Base-by-base conservation (phyloP, 352 stramenopile genomes). In the Phytophthora constricta region DNA sequence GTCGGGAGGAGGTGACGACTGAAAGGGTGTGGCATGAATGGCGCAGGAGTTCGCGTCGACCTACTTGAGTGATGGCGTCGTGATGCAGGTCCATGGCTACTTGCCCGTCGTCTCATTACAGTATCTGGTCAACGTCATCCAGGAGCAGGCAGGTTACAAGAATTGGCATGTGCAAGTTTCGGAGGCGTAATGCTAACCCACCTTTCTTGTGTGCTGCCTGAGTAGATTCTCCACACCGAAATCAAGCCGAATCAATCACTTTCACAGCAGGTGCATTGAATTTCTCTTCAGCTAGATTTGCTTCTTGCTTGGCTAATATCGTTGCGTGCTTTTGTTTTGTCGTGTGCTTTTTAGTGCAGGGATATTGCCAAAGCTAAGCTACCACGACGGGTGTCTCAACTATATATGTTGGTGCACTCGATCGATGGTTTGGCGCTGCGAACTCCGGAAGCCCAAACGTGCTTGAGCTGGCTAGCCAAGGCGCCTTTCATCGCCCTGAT, bases 81-180 rank as follows among this genome's bases (percentile, higher is more conserved):
- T 87, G 17, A 48, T 90, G 41, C 74, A 87, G 20, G 46, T 90
- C 7, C 77, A 90, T 60, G 81, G 81, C 23, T 90, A 90, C 64
- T 55, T 90, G 17, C 75, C 79, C 10, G 62, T 69, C 22, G 79
- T 87, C 25, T 87, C 78, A 17, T 65, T 87, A 4, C 75, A 76
- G 16, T 84, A 80, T 64, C 13, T 90, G 37, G 51, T 53, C 16
- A 59, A 68, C 8, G 67, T 68, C 20, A 71, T 89, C 20, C 65
- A 79, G 52, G 34, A 78, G 13, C 72, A 87, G 49, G 76, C 82
- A 5, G 34, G 9, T 4, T 25, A 46, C 8, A 14, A 37, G 5
- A 25, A 23, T 25, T 39, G 41, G 28, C n/a, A n/a, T n/a, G n/a
- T n/a, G 19, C 23, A 25, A n/a, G 20, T 33, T 63, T 8, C 8